Percentiles rank a stretch among this genome's conserved stretches.
Conservation (phyloP, 164 flowering plant genomes). For the Magnolia kwangsiensis region DNA sequence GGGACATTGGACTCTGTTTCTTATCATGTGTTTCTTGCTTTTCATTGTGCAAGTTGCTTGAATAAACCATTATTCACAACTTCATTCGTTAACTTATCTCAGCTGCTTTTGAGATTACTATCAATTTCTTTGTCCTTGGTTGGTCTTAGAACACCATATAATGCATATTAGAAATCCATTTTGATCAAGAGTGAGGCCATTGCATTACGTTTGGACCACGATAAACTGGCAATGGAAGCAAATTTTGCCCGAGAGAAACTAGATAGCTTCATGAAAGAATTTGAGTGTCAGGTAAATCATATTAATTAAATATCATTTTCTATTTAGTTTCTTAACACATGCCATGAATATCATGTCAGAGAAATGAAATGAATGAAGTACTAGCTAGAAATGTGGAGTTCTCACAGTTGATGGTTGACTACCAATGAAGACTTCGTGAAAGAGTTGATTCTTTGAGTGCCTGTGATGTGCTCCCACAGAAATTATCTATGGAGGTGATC, state of each 20-base stretch:
- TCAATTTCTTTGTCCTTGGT: neutral
- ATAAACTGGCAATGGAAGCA: conserved; percentile 59
- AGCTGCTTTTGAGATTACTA: neutral
- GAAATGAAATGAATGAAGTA: conserved; percentile 55
- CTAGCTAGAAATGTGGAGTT: conserved; percentile 80
- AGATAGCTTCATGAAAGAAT: conserved; percentile 56
- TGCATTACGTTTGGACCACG: conserved; percentile 52
- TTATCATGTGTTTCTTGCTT: neutral
- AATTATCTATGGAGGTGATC: conserved; percentile 72
- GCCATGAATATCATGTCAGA: conserved; percentile 32
- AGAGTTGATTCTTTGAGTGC: conserved; percentile 55
- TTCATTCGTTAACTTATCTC: neutral
- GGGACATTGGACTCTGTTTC: neutral
- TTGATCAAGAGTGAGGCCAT: conserved; percentile 42
- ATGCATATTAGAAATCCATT: neutral
- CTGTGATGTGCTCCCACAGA: conserved; percentile 72
- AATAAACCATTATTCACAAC: neutral
- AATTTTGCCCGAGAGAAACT: conserved; percentile 58
- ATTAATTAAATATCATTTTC: neutral
- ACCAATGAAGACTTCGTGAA: conserved; percentile 75
- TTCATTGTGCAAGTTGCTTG: neutral
- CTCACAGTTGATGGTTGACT: conserved; percentile 73
- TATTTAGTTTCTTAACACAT: neutral
- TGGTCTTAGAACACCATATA: neutral
- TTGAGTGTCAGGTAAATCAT: conserved; percentile 53